phyloP scores from a whole-genome alignment of 495 filamentous ascomycete species.

The Penicillium paxilli region DNA sequence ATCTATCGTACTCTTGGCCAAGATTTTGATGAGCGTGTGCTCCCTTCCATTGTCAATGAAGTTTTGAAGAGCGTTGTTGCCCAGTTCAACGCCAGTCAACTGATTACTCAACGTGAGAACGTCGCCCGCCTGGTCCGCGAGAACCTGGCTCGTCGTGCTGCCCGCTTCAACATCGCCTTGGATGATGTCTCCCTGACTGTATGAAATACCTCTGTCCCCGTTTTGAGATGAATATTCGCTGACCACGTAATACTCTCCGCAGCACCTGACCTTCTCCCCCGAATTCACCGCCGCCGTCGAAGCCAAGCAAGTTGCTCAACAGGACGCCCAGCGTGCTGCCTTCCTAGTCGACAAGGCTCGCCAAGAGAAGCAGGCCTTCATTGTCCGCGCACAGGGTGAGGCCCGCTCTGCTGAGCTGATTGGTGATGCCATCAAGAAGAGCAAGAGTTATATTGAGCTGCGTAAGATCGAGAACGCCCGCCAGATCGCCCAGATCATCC shows the following conservation, averaged over 20 bases:
- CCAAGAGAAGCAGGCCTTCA: conserved; percentile 98
- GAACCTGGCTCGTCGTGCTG: conserved; percentile 85
- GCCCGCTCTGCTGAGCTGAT: conserved; percentile 97
- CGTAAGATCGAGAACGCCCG: conserved; percentile 96
- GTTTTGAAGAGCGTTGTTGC: conserved; percentile 98
- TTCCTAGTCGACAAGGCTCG: conserved; percentile 99
- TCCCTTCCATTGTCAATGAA: conserved; percentile 98
- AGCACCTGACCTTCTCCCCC: conserved; percentile 98
- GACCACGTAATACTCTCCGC: conserved; percentile 17
- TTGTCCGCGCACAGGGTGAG: conserved; percentile 98
- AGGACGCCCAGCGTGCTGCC: conserved; percentile 95
- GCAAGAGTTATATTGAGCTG: conserved; percentile 91
- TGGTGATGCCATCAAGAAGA: conserved; percentile 99
- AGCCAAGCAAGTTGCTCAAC: conserved; percentile 98
- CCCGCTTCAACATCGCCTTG: conserved; percentile 93
- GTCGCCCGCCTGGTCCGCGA: conserved; percentile 89
- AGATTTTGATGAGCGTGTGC: conserved; percentile 95
- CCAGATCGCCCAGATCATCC: conserved; percentile 77
- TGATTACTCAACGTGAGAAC: conserved; percentile 98
- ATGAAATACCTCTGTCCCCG: conserved; percentile 30
- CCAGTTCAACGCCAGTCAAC: conserved; percentile 97
- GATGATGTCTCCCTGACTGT: conserved; percentile 98
- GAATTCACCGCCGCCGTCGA: conserved; percentile 99
- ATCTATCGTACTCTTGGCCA: conserved; percentile 95
- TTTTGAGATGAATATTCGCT: conserved; percentile 4